A percentile compares a stretch with the other conserved stretches of the same genome.
Conservation (phyloP, 495 filamentous ascomycete species). For the Lasiosphaeria hispida region DNA sequence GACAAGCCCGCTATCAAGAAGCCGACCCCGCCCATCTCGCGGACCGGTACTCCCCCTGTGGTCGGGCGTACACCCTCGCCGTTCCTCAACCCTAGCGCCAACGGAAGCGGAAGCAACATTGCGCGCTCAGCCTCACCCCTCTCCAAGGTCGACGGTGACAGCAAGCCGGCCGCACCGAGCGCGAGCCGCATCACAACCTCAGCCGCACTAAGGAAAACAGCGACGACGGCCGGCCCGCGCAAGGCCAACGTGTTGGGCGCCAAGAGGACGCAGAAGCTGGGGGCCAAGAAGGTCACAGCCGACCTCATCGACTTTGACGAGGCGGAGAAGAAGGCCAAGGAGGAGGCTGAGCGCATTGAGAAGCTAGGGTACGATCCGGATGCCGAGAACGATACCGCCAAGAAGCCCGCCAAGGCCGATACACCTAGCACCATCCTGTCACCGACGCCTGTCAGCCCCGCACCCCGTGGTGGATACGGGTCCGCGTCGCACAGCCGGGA, state of each 20-base stretch:
- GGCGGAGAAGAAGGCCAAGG: conserved; percentile 93
- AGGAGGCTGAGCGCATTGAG: conserved; percentile 93
- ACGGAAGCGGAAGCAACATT: conserved; percentile 67
- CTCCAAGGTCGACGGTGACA: conserved; percentile 52
- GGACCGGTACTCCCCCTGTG: conserved; percentile 83
- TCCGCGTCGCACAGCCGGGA: conserved; percentile 56
- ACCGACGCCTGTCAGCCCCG: conserved; percentile 73
- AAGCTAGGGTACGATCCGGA: conserved; percentile 98
- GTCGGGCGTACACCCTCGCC: conserved; percentile 82
- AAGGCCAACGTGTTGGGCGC: conserved; percentile 84
- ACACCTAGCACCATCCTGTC: conserved; percentile 56
- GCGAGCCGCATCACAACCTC: conserved; percentile 72
- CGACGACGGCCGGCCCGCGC: conserved; percentile 57
- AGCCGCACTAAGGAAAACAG: conserved; percentile 71
- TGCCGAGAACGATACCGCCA: conserved; percentile 68
- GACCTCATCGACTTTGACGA: conserved; percentile 93
- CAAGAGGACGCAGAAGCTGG: conserved; percentile 93
- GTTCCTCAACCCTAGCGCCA: conserved; percentile 69
- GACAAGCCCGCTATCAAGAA: conserved; percentile 97
- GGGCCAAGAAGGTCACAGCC: conserved; percentile 80
- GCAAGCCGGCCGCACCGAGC: conserved; percentile 36
- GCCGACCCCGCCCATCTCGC: conserved; percentile 88
- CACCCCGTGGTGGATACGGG: conserved; percentile 55
- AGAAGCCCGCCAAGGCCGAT: conserved; percentile 44
- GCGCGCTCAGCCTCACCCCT: conserved; percentile 80